Conservation (phyloP, 257 asterid species). For the Salvia miltiorrhiza region DNA sequence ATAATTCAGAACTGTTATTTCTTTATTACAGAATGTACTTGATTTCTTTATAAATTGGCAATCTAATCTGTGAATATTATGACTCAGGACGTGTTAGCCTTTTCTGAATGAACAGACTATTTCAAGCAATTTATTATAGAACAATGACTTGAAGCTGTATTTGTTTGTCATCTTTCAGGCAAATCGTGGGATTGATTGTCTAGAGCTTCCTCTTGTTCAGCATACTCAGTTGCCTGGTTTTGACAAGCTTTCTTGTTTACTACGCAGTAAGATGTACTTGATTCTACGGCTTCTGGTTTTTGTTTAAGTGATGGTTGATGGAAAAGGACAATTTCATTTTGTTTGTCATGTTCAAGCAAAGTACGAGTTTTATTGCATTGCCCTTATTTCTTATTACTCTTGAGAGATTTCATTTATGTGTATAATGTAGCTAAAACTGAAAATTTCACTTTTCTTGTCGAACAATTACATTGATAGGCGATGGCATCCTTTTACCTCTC, state of each 20-base stretch:
- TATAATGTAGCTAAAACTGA: background rate
- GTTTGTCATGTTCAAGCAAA: background rate
- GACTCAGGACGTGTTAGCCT: background rate
- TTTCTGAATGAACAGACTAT: background rate
- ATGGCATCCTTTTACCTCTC: background rate
- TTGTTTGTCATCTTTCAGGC: constrained; percentile 13
- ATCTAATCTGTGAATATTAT: background rate
- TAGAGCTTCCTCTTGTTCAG: constrained; percentile 28
- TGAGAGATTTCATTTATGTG: background rate
- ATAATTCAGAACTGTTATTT: background rate
- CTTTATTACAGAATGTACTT: background rate
- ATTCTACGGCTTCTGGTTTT: background rate
- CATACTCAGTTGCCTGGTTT: constrained; percentile 23
- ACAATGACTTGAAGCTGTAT: background rate
- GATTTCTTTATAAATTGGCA: background rate
- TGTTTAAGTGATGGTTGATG: no score
- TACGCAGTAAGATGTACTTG: constrained; percentile 15
- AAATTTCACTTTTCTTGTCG: background rate
- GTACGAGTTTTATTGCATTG: background rate
- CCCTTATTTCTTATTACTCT: background rate
- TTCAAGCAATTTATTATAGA: background rate
- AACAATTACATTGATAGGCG: background rate
- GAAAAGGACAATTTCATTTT: background rate
- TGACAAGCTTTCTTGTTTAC: constrained; percentile 14
- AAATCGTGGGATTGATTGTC: constrained; percentile 14